Evolutionary conservation across 2,329 filamentous ascomycete genomes (phyloP), one percentile per base, ranked within the genome.

Genomic region (Botrytis sinoallii): DNA sequence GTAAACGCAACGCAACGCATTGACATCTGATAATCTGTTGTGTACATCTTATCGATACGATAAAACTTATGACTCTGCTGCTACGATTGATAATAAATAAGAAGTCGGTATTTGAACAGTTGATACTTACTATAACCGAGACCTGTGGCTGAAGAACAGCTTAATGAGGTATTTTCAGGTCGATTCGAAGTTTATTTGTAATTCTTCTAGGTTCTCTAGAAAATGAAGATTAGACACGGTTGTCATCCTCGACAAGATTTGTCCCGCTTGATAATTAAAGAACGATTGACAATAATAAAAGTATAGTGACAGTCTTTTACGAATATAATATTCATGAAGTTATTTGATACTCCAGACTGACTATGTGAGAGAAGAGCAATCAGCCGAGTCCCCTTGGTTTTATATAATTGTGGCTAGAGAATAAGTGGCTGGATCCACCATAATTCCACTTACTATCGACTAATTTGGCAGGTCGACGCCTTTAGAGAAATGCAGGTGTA

Each of bases 231-330:
- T 16, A n/a, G 60, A 63, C 1, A 18, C 6, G n/a, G 25, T 18
- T 40, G 14, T n/a, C 9, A 9, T 18, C 12, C 12, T 25, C 5
- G 4, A n/a, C 25, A 38, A 40, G 35, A 61, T 16, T 18, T 9
- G n/a, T 4, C 2, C 7, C 4, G 22, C 35, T 40, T 16, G 16
- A 18, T 16, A n/a, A 18, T n/a, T 40, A 14, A 40, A 16, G 4
- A 14, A 1, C 12, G 22, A 63, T 2, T 0, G 12, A 16, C 1
- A 18, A 2, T 8, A 35, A 16, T n/a, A n/a, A 6, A 40, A 63
- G 32, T n/a, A 25, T 25, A 35, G 4, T 16, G 20, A 40, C 0
- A 16, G 25, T n/a, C 0, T 3, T 40, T 40, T 1, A 25, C 20
- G 60, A n/a, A 40, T 18, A 40, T 40, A 5, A 63, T n/a, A 40